A percentile compares a stretch with the other conserved stretches of the same genome.
Evolutionary conservation across 495 filamentous ascomycete species (phyloP).

Genomic region (Aspergillus bridgeri): DNA sequence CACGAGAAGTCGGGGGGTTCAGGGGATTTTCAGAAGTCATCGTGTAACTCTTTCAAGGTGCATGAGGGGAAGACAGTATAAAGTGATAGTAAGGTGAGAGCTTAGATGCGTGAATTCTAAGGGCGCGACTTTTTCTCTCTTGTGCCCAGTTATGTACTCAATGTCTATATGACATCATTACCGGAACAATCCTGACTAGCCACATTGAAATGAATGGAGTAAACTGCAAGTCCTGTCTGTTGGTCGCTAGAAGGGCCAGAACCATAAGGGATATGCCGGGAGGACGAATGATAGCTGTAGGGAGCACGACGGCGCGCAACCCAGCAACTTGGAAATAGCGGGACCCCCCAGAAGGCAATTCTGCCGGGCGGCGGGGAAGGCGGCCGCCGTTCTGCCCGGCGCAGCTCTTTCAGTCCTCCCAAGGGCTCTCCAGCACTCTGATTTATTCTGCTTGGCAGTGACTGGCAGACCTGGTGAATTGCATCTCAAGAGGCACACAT

Average conservation of each 20-base stretch:
- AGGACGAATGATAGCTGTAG: too few species aligned
- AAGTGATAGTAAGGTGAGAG: not conserved
- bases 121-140: too few species aligned
- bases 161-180: too few species aligned
- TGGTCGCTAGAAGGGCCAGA: not conserved
- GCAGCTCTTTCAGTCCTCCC: slow-evolving; percentile 12
- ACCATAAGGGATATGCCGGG: not conserved
- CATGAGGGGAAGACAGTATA: not conserved
- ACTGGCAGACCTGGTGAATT: not conserved
- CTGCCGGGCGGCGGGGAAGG: slow-evolving; percentile 28
- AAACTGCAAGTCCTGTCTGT: not conserved
- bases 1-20: not conserved
- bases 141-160: too few species aligned
- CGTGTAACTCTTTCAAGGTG: not conserved
- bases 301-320: not conserved
- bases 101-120: too few species aligned
- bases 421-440: slow-evolving; percentile 13
- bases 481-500: slow-evolving; percentile 3
- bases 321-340: not conserved
- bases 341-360: slow-evolving; percentile 12
- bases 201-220: too few species aligned
- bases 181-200: too few species aligned
- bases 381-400: slow-evolving; percentile 13
- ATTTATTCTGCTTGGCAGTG: slow-evolving; percentile 12
- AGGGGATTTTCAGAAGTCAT: not conserved